These are phyloP conservation scores for Drosera spatulata DNA, from an alignment of 179 eudicot species.

Conservation along the genomic window DNA sequence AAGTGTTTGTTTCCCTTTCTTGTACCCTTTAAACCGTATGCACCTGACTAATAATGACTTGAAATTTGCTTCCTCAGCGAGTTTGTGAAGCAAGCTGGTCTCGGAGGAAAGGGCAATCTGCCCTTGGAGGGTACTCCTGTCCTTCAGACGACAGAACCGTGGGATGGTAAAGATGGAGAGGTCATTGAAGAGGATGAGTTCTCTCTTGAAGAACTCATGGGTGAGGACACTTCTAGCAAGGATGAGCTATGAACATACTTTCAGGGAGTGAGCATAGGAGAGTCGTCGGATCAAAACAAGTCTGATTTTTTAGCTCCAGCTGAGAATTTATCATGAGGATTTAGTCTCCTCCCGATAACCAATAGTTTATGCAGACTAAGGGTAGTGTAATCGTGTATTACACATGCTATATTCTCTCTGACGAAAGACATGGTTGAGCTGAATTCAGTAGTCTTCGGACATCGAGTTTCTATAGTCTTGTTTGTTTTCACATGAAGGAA, in stretches of 20 bases:
- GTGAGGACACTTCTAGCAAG: conserved; percentile 35
- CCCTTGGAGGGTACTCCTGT: conserved; percentile 44
- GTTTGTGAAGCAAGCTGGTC: conserved; percentile 83
- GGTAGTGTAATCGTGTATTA: no score
- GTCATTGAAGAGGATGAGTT: conserved; percentile 88
- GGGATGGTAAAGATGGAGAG: conserved; percentile 99
- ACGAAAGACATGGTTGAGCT: no score
- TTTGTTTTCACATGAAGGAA: no score
- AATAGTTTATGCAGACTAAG: no score
- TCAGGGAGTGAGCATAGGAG: background rate
- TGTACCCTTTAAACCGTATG: background rate
- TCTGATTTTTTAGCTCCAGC: no score
- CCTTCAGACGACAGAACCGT: conserved; percentile 51
- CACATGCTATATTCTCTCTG: no score
- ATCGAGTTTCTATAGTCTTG: no score
- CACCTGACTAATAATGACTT: background rate
- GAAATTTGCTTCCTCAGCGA: conserved; percentile 42
- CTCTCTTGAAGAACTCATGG: conserved; percentile 95
- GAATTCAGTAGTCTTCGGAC: no score
- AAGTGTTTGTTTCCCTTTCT: conserved; percentile 19
- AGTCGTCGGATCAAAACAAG: no score
- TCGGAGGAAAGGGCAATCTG: conserved; percentile 85
- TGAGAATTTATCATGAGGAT: no score
- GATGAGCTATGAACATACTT: conserved; percentile 26
- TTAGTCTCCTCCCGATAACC: no score